Base-by-base conservation (phyloP, 805 yeast genomes). In the Yamadazyma nakazawae region DNA sequence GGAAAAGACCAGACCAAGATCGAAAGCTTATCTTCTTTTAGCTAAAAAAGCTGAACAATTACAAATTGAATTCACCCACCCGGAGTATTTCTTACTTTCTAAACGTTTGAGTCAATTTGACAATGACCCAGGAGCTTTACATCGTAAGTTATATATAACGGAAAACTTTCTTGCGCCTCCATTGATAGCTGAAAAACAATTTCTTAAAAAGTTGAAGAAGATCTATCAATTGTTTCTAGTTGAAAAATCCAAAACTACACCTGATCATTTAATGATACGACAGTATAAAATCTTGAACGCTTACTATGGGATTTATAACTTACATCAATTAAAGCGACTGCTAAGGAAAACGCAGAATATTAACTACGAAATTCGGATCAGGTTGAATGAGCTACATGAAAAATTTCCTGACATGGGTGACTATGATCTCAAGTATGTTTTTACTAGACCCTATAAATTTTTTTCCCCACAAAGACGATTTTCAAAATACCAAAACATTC, bases 81-180 rank as follows among this genome's bases (percentile, higher is more conserved):
- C 34, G 24, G 64, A 60, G 38, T 54, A 57, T 41, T 50, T 52
- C 42, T 28, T 34, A 7, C 26, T 63, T 8, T 38, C 59, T 14
- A 34, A 37, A 3, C 48, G 49, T 16, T 17, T 55, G n/a, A 14
- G 48, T 13, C 40, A 38, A 5, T 14, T 43, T 10, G 14, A 14
- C 7, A 36, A 40, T 2, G 40, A 41, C 10, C 30, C 24, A 13
- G n/a, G 37, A 17, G 42, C 35, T 10, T 26, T 50, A n/a, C 18
- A 43, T 7, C 17, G 16, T 12, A 51, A 62, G 9, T 49, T 70
- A 6, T 38, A 45, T 6, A 47, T 55, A 17, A 58, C 65, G 45
- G 74, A 70, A 50, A 50, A 57, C n/a, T 53, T 61, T 48, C 54
- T 70, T 40, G 62, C 65, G 11, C 28, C 56, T 11, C 69, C 66